Base-by-base conservation (phyloP, 2,329 filamentous ascomycete species). In the Trichoderma sp. region DNA sequence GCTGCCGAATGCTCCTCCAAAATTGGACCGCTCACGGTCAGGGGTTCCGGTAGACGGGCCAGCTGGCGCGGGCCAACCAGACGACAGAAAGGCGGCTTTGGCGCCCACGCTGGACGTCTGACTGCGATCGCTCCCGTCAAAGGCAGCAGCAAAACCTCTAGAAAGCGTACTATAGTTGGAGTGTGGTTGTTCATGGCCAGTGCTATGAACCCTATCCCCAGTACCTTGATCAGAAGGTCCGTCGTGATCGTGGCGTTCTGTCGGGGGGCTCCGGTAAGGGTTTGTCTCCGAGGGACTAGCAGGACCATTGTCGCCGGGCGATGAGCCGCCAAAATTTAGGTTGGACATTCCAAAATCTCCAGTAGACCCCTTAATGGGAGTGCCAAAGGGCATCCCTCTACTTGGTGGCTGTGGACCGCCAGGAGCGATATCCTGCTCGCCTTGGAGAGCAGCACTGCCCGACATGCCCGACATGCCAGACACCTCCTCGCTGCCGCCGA, bases 251-350 rank as follows among this genome's bases (percentile, higher is more conserved):
- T 93, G 91, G 62, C 91, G 91, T 31, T 95, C 93, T 50, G 93
- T 93, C 8, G 93, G 91, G 3, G 97, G 97, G 83, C 96, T 98
- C 78, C 95, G 94, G 82, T 97, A 99, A 2, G 97, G 97, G 81
- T 99, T 99, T 3, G 97, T 98, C 81, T 97, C 94, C 0, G 95
- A 97, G 12, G 97, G 97, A 82, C 96, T 98, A 81, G 94, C 90
- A 0, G 94, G 93, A 75, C 95, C 94, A n/a, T 88, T 87, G 60
- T 83, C 85, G 73, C 91, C 89, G 50, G 90, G 88, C 11, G 62
- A 41, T 31, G 65, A 35, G 68, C 88, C 88, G 83, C 82, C 91
- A 81, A 87, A 88, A 84, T 84, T 89, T 79, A 89, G 87, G 79
- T 90, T 89, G 16, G 89, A 86, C 89, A 92, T 91, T 62, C 91